Evolutionary conservation across 1,284 basidiomycete species (phyloP).

Genomic region (Sporisorium scitamineum): DNA sequence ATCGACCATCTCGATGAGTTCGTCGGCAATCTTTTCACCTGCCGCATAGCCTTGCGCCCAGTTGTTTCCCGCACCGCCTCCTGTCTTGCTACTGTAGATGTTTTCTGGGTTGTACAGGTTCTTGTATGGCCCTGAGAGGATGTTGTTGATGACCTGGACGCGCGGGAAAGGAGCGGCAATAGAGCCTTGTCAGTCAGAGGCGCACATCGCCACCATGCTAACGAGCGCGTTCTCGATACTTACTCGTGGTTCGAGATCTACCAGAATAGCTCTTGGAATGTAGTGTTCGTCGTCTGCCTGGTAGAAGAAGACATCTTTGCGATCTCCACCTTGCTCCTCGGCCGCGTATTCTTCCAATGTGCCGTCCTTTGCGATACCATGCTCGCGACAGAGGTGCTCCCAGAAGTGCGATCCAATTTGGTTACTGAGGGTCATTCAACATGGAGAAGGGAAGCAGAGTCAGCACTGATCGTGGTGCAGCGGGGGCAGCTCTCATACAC

Average conservation of each 20-base stretch:
- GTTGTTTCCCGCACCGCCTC: conserved; percentile 97
- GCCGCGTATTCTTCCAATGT: conserved; percentile 66
- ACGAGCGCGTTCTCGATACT: conserved; percentile 58
- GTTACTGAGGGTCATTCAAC: conserved; percentile 34
- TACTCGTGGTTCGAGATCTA: conserved; percentile 97
- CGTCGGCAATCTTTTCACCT: conserved; percentile 93
- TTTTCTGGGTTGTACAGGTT: conserved; percentile 98
- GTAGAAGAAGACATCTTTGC: conserved; percentile 99
- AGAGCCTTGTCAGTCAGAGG: not conserved
- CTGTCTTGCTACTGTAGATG: conserved; percentile 93
- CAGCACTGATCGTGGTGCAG: not conserved
- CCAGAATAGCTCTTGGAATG: conserved; percentile 93
- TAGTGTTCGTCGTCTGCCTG: conserved; percentile 99
- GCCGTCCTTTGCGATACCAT: conserved; percentile 67
- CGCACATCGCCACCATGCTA: not conserved
- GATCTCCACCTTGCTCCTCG: conserved; percentile 73
- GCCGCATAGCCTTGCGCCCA: conserved; percentile 90
- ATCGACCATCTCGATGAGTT: conserved; percentile 99
- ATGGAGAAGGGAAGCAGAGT: not conserved
- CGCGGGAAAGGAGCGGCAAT: not conserved
- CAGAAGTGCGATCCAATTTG: conserved; percentile 69
- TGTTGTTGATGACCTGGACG: conserved; percentile 91
- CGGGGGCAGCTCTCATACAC: not conserved
- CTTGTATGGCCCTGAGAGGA: conserved; percentile 89
- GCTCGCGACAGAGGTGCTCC: conserved; percentile 68